Conservation (phyloP, 345 rosid genomes). For the Rhodamnia rubescens region DNA sequence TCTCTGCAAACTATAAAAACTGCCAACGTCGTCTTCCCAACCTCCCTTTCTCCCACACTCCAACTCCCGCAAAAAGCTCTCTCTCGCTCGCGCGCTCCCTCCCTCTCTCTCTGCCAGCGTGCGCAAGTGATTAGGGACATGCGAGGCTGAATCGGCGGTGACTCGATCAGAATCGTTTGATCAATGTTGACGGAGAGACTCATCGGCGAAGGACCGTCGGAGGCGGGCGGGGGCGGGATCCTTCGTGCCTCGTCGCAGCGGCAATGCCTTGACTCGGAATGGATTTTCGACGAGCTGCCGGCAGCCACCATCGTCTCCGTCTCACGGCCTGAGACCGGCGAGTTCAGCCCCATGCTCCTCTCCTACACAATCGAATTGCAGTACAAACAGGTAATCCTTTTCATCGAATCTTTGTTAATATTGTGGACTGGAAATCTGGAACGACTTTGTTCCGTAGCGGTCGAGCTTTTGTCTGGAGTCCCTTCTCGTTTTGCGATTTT, state of each 20-base stretch:
- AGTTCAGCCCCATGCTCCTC: constrained; percentile 79
- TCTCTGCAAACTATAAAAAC: constrained; percentile 4
- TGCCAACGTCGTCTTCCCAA: background rate
- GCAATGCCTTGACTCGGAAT: constrained; percentile 5
- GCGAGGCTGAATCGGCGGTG: constrained; percentile 8
- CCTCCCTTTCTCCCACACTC: background rate
- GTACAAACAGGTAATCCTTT: constrained; percentile 52
- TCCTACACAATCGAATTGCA: constrained; percentile 73
- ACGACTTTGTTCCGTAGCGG: background rate
- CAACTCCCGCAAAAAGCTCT: background rate
- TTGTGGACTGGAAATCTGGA: background rate
- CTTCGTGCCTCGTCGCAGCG: background rate
- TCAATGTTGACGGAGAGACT: constrained; percentile 55
- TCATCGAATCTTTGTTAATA: background rate
- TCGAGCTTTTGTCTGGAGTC: background rate
- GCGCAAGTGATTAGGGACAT: constrained; percentile 1
- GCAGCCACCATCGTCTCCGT: constrained; percentile 57
- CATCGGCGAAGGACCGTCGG: background rate
- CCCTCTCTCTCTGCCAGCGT: background rate
- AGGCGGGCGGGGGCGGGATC: background rate
- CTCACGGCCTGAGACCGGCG: constrained; percentile 63
- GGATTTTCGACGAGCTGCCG: constrained; percentile 68
- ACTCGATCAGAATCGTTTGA: background rate
- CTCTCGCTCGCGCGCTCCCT: background rate
- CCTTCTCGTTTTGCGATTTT: background rate